Conservation (phyloP, 345 rosid genomes). For the Ricinus communis region DNA sequence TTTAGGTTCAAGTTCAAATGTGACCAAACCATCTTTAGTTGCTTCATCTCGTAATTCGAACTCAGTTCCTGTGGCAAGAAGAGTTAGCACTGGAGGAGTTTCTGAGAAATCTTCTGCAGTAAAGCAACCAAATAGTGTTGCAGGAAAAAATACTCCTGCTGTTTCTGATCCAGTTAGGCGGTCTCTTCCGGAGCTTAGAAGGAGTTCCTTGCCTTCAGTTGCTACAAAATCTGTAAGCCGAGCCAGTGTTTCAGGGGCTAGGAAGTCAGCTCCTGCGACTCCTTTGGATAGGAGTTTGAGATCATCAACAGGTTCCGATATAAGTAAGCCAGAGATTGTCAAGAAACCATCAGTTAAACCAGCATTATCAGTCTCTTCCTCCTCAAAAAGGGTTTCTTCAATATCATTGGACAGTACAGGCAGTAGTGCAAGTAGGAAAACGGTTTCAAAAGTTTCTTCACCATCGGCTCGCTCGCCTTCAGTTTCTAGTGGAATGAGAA, state of each 20-base stretch:
- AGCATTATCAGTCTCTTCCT: slow-evolving; percentile 44
- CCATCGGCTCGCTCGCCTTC: slow-evolving; percentile 64
- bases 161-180: slow-evolving; percentile 55
- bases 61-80: slow-evolving; percentile 56
- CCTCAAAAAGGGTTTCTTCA: slow-evolving; percentile 57
- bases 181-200: slow-evolving; percentile 82
- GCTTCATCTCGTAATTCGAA: slow-evolving; percentile 42
- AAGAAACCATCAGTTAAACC: slow-evolving; percentile 54
- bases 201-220: slow-evolving; percentile 71
- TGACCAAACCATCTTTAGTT: slow-evolving; percentile 45
- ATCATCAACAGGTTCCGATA: slow-evolving; percentile 49
- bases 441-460: slow-evolving; percentile 59
- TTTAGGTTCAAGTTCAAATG: slow-evolving; percentile 37
- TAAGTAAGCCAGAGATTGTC: slow-evolving; percentile 42
- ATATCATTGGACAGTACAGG: slow-evolving; percentile 61
- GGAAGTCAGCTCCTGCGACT: slow-evolving; percentile 49
- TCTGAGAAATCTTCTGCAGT: slow-evolving; percentile 49
- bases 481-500: slow-evolving; percentile 65
- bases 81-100: slow-evolving; percentile 90
- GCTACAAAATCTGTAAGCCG: slow-evolving; percentile 46
- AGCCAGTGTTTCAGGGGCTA: slow-evolving; percentile 48
- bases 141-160: slow-evolving; percentile 45
- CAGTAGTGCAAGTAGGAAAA: slow-evolving; percentile 58
- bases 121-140: slow-evolving; percentile 27
- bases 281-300: slow-evolving; percentile 49